phyloP scores from a whole-genome alignment of 495 filamentous ascomycete species.

The Platismatia glauca region DNA sequence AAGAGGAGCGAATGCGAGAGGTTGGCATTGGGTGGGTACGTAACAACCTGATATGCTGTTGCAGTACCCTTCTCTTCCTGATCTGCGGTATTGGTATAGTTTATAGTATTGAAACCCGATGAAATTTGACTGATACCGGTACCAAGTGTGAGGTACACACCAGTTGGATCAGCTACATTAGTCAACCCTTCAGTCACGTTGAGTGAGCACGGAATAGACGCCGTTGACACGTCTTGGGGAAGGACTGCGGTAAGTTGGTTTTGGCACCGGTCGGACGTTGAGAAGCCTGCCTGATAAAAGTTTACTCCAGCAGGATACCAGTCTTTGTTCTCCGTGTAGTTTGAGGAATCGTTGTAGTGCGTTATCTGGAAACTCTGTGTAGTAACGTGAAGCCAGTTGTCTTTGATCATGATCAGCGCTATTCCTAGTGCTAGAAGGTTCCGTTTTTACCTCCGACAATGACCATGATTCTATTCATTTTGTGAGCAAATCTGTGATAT shows the following conservation, averaged over 20 bases:
- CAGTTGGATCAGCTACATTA: background rate
- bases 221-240: constrained; percentile 6
- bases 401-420: background rate
- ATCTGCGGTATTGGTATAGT: background rate
- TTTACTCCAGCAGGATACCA: background rate
- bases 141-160: constrained; percentile 12
- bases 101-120: constrained; percentile 3
- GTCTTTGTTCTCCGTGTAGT: background rate
- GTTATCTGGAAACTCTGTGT: background rate
- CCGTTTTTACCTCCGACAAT: constrained; percentile 4
- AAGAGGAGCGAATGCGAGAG: constrained; percentile 2
- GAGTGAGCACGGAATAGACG: constrained; percentile 12
- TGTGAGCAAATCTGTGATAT: background rate
- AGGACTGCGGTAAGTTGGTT: background rate
- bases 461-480: background rate
- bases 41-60: constrained; percentile 12
- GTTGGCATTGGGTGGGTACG: background rate
- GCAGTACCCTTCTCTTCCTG: background rate
- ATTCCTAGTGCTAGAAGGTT: background rate
- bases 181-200: background rate
- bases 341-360: background rate
- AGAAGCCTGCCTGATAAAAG: constrained; percentile 1
- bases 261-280: background rate
- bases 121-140: constrained; percentile 12
- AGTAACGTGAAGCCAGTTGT: constrained; percentile 12